Percentiles rank a stretch among this genome's conserved stretches.
phyloP scores from a whole-genome alignment of 768 basidiomycete species.

The Agaricus blazei region DNA sequence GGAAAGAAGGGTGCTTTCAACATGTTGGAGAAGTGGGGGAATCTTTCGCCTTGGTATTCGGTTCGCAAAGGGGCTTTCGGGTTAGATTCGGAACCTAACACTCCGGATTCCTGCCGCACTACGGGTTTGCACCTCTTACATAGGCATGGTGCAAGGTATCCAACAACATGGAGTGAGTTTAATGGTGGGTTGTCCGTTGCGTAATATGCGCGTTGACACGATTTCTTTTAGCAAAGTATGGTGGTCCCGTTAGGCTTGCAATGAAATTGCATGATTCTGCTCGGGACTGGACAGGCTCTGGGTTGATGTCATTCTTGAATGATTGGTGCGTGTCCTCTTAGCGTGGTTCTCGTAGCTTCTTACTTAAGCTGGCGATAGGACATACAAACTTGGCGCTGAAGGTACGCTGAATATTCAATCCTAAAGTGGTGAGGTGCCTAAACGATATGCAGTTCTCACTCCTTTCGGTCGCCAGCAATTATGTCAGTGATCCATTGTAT shows the following conservation, averaged over 20 bases:
- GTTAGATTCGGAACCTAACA: constrained; percentile 62
- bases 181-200: background rate
- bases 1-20: constrained; percentile 42
- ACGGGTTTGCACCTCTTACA: constrained; percentile 78
- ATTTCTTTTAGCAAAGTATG: constrained; percentile 43
- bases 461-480: constrained; percentile 87
- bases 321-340: constrained; percentile 52
- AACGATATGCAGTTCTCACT: constrained; percentile 55
- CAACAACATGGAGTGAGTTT: constrained; percentile 57
- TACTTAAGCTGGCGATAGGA: constrained; percentile 39
- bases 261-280: constrained; percentile 50
- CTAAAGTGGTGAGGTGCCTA: background rate
- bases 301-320: constrained; percentile 71
- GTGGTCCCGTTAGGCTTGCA: constrained; percentile 57
- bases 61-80: constrained; percentile 64
- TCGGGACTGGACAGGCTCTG: constrained; percentile 57
- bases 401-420: constrained; percentile 28
- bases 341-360: background rate
- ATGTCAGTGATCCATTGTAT: constrained; percentile 38
- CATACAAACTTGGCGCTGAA: constrained; percentile 88
- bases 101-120: constrained; percentile 64
- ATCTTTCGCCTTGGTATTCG: constrained; percentile 83
- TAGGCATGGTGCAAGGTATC: constrained; percentile 75
- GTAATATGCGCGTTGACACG: background rate
- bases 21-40: constrained; percentile 78